Percentiles rank a stretch among this genome's conserved stretches.
These are phyloP conservation scores for Coniella vitis DNA, from an alignment of 2,329 filamentous ascomycete genomes.

Conservation along the genomic window DNA sequence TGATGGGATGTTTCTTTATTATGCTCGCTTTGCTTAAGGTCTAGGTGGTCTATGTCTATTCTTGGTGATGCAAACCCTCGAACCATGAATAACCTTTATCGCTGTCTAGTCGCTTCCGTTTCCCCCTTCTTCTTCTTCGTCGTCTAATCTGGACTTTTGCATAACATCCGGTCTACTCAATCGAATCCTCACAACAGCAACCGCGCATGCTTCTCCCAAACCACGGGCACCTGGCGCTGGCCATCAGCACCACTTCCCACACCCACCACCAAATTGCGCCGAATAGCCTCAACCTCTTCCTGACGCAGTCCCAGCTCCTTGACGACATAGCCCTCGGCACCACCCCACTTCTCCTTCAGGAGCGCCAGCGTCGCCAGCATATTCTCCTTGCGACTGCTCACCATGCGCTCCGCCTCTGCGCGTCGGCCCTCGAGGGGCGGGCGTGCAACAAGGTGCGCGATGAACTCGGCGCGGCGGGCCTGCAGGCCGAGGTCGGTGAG, in stretches of 20 bases:
- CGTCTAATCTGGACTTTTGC: not conserved
- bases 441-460: constrained; percentile 42
- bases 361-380: constrained; percentile 45
- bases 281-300: constrained; percentile 46
- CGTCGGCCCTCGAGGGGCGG: constrained; percentile 41
- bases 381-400: constrained; percentile 37
- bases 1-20: too few species aligned
- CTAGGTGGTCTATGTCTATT: not conserved
- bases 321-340: constrained; percentile 56
- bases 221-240: constrained; percentile 18
- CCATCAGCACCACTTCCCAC: not conserved
- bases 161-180: not conserved
- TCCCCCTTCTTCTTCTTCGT: too few species aligned
- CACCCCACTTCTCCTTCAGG: constrained; percentile 54
- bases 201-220: constrained; percentile 25
- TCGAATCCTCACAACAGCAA: constrained; percentile 13
- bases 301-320: constrained; percentile 50
- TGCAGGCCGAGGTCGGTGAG: constrained; percentile 58
- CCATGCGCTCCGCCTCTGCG: constrained; percentile 37
- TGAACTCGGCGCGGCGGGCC: constrained; percentile 43
- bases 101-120: not conserved
- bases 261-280: constrained; percentile 39
- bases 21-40: not conserved
- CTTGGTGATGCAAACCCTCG: too few species aligned
- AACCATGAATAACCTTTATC: too few species aligned